Evolutionary conservation across 257 asterid genomes (phyloP).

Genomic region (Solanum neorickii): DNA sequence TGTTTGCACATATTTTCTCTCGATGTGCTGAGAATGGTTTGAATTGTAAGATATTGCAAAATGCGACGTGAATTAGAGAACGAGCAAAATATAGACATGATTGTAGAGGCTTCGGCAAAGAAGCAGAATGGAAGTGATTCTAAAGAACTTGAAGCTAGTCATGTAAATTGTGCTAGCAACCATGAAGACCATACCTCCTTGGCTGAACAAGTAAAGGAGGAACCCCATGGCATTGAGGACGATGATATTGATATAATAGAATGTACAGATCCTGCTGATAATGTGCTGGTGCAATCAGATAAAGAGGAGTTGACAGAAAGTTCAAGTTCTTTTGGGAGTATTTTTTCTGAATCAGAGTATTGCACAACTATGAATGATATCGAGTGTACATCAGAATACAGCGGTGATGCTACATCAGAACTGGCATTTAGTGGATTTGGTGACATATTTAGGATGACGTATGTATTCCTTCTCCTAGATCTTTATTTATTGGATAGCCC

Average conservation of each 20-base stretch:
- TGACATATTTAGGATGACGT: neutral
- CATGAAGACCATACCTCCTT: neutral
- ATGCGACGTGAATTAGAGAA: slow-evolving; percentile 7
- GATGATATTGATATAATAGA: neutral
- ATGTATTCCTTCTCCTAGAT: neutral
- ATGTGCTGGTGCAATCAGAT: neutral
- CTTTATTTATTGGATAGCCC: neutral
- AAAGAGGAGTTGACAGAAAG: neutral
- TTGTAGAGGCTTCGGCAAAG: neutral
- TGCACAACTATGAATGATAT: neutral
- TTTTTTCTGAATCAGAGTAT: neutral
- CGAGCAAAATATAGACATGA: neutral
- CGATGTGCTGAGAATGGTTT: neutral
- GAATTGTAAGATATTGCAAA: slow-evolving; percentile 5
- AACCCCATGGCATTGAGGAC: neutral
- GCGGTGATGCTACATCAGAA: neutral
- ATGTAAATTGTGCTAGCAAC: neutral
- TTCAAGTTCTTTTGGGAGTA: slow-evolving; percentile 7
- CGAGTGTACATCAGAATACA: neutral
- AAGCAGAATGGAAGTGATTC: neutral
- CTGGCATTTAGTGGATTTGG: neutral
- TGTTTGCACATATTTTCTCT: neutral
- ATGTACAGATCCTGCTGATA: neutral
- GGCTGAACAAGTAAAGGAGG: neutral
- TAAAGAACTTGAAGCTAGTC: slow-evolving; percentile 2